Evolutionary conservation across 208 protist genomes (phyloP), one percentile per base, ranked within the genome.

Genomic region (Trypanosoma avium): DNA sequence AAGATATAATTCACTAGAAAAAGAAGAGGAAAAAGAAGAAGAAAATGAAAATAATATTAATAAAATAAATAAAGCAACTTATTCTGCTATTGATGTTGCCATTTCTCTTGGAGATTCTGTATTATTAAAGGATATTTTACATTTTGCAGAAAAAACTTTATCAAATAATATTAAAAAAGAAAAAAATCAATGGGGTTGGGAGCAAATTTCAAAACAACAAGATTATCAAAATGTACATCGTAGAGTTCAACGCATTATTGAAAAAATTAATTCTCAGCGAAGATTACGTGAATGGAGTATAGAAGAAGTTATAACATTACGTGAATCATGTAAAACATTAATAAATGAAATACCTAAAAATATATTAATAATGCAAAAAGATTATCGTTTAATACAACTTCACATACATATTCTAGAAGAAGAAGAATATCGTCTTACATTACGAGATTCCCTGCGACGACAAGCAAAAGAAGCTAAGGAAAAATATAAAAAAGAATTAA

Each of bases 351-450:
- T 73, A 4, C 66, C 73, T 9, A 4, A 36, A 4, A 47, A 60
- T 29, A 33, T 45, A 17, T 45, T 53, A 4, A 58, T 68, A 26
- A 30, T 63, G 13, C 38, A 30, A 43, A n/a, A 43, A 1, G 33
- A 54, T 22, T 48, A 58, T 5, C 56, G 59, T 9, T n/a, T 74
- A 35, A 33, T 79, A 36, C 17, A 24, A 26, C 21, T 68, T 32
- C 73, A 74, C 26, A 3, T 58, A 10, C 36, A 52, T 29, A 47
- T 60, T 43, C 67, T 79, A 2, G 50, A 48, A 15, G 61, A 47
- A 22, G 62, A 73, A 32, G 58, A 61, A n/a, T 45, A 62, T n/a
- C 55, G 59, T 21, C 73, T 70, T 26, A 42, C 48, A 4, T 35
- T 67, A 1, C 50, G 49, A 2, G 73, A 56, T 15, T 43, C 59